phyloP scores from a whole-genome alignment of 1,284 basidiomycete species.

The Rhodotorula sp. region DNA sequence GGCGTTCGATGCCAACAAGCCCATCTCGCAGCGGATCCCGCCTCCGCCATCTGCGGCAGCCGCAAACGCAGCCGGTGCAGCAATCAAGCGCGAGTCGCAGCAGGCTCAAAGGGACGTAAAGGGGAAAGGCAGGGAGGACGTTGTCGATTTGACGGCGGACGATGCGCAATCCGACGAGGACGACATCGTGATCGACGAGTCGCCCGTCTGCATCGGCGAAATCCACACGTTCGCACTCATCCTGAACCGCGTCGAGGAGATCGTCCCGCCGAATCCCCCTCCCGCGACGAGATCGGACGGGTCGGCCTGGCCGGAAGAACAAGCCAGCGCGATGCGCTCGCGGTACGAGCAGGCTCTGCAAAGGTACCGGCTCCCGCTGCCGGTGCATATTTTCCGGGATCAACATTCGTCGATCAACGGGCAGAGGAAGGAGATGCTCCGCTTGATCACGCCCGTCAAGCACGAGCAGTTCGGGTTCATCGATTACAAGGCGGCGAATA shows the following conservation, averaged over 20 bases:
- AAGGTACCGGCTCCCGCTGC: conserved; percentile 14
- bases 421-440: conserved; percentile 67
- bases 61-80: background rate
- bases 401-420: conserved; percentile 48
- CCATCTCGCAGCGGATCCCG: background rate
- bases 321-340: conserved; percentile 40
- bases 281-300: conserved; percentile 21
- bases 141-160: conserved; percentile 27
- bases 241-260: conserved; percentile 75
- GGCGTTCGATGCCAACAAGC: background rate
- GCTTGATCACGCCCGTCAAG: conserved; percentile 67
- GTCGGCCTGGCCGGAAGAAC: conserved; percentile 27
- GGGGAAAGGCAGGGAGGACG: conserved; percentile 9
- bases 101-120: background rate
- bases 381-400: conserved; percentile 25
- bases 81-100: too few species aligned
- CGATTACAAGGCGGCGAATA: conserved; percentile 73
- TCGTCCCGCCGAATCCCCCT: conserved; percentile 53
- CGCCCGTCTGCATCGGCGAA: conserved; percentile 76
- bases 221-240: conserved; percentile 76
- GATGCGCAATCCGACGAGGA: conserved; percentile 26
- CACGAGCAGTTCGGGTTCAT: conserved; percentile 78
- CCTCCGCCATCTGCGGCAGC: background rate
- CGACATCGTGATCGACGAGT: conserved; percentile 29
- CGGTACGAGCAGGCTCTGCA: conserved; percentile 40